These are phyloP conservation scores for Clonostachys rhizophaga DNA, from an alignment of 2,329 filamentous ascomycete genomes.

Conservation along the genomic window DNA sequence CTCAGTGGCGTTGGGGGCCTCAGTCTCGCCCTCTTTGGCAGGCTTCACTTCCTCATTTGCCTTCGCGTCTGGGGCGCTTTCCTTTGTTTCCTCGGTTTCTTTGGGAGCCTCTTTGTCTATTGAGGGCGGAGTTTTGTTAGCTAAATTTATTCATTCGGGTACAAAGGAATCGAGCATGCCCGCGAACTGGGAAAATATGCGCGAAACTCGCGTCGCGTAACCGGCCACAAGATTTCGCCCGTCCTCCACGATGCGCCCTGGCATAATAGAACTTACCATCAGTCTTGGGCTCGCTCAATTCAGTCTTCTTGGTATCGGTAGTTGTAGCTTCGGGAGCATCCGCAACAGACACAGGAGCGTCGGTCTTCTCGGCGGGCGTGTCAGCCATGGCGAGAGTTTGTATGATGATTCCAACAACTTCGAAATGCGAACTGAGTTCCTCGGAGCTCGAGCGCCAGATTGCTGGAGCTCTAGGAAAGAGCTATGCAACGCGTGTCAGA, in stretches of 20 bases:
- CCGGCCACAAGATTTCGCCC: background rate
- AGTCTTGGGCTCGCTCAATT: conserved; percentile 13
- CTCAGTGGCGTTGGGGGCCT: conserved; percentile 26
- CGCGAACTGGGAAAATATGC: conserved; percentile 2
- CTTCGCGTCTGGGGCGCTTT: conserved; percentile 15
- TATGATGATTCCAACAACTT: no score
- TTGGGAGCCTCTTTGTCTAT: conserved; percentile 5
- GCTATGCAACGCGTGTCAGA: no score
- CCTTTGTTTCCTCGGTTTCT: conserved; percentile 16
- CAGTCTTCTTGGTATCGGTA: conserved; percentile 7
- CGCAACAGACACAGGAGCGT: conserved; percentile 16
- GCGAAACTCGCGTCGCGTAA: conserved; percentile 17
- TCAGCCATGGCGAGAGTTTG: conserved; percentile 28
- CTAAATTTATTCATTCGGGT: background rate
- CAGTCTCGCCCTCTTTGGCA: conserved; percentile 38
- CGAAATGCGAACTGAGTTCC: no score
- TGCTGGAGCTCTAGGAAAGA: no score
- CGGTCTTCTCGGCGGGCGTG: conserved; percentile 26
- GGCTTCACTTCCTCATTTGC: conserved; percentile 17
- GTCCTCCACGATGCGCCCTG: background rate
- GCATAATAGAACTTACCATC: conserved; percentile 18
- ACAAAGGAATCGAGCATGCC: background rate
- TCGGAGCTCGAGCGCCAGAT: no score
- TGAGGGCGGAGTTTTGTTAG: background rate
- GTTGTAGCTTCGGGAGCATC: background rate